Evolutionary conservation across 495 filamentous ascomycete genomes (phyloP), one percentile per base, ranked within the genome.

Genomic region (Achaetomiella virescens): DNA sequence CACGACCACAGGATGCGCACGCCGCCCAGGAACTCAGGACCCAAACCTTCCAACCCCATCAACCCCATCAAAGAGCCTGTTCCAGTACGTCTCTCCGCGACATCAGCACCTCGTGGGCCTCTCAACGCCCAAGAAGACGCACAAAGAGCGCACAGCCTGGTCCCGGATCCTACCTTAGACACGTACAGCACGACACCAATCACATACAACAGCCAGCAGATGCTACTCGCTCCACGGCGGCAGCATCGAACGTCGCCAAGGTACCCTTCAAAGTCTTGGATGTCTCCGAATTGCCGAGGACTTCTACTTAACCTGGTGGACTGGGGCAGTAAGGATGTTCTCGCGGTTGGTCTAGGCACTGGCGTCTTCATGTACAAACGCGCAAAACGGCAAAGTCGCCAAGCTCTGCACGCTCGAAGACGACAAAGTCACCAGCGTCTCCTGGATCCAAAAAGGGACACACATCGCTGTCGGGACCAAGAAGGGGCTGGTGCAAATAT

Each of bases 291-390:
- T 98, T 15, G 91, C 91, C 25, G 93, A 98, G 62, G 95, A 98
- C 68, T 98, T 97, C 69, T 98, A 98, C 62, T 74, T 98, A 98
- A 98, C 62, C 71, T 98, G 24, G 91, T 98, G 2, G 93, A 98
- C 61, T 98, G 93, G 93, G 93, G 95, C n/a, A 92, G 87, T 61
- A 89, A 85, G 59, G 93, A 97, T 71, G 83, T 96, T 21, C 72
- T 98, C 8, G 95, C 90, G 14, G 93, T 98, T 27, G 93, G 93
- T 0, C 72, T 98, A 41, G 91, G 90, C 17, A 88, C 84, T 27
- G 92, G 88, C 48, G 93, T 98, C n/a, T 98, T 97, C 65, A 93
- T 97, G 88, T 98, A 93, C 91, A 95, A n/a, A 96, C 65, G 91
- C 91, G 11, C 81, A 85, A 45, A 82, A 85, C 2, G 91, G 92